phyloP scores from a whole-genome alignment of 768 basidiomycete species.

The Neoboletus magnificus region DNA sequence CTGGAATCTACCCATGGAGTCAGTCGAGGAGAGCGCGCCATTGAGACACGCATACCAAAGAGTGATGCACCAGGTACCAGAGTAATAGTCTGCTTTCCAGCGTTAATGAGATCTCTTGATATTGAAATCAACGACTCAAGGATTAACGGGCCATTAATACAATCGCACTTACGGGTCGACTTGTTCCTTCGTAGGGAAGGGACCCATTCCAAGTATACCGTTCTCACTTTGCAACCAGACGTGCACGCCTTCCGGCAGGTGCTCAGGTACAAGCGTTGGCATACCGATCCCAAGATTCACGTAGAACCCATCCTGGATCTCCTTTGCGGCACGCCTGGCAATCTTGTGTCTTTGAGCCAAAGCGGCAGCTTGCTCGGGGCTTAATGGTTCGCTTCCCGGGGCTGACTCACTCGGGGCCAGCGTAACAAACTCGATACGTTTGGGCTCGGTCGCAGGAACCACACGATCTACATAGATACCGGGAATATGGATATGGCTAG shows the following conservation, averaged over 20 bases:
- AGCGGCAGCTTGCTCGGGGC: slow-evolving; percentile 53
- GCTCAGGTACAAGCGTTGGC: slow-evolving; percentile 85
- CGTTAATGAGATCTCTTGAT: slow-evolving; percentile 83
- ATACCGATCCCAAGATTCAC: slow-evolving; percentile 91
- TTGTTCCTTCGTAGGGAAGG: slow-evolving; percentile 79
- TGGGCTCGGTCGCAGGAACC: slow-evolving; percentile 71
- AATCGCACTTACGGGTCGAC: slow-evolving; percentile 65
- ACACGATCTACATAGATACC: slow-evolving; percentile 90
- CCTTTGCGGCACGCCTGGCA: slow-evolving; percentile 83
- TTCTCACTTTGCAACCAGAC: slow-evolving; percentile 95
- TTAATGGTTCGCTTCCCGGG: slow-evolving; percentile 25
- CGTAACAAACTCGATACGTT: slow-evolving; percentile 73
- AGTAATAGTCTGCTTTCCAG: slow-evolving; percentile 93
- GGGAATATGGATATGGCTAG: slow-evolving; percentile 78
- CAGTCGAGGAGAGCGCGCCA: neutral
- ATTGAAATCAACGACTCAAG: slow-evolving; percentile 1
- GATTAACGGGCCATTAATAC: neutral
- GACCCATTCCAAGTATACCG: slow-evolving; percentile 85
- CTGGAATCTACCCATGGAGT: slow-evolving; percentile 54
- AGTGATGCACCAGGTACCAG: slow-evolving; percentile 87
- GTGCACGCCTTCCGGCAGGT: slow-evolving; percentile 64
- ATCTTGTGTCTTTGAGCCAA: slow-evolving; percentile 65
- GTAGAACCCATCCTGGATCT: slow-evolving; percentile 83
- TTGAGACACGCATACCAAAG: slow-evolving; percentile 58
- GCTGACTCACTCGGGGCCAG: slow-evolving; percentile 49